phyloP scores from a whole-genome alignment of 2,329 filamentous ascomycete species.

The Dothidotthia symphoricarpi region DNA sequence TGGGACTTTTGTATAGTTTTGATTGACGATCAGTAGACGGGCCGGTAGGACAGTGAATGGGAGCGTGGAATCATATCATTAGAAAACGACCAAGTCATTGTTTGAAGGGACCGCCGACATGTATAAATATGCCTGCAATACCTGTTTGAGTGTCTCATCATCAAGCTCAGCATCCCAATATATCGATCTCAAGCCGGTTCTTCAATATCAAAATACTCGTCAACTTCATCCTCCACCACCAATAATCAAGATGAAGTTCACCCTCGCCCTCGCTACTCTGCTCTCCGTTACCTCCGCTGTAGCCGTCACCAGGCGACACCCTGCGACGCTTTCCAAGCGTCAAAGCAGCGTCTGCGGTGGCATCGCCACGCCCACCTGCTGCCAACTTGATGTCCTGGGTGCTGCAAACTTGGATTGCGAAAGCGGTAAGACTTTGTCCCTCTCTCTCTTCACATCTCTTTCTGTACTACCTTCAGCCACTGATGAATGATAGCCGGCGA shows the following conservation, averaged over 20 bases:
- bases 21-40: no score
- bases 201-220: no score
- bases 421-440: constrained; percentile 11
- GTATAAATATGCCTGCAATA: no score
- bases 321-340: constrained; percentile 4
- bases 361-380: constrained; percentile 16
- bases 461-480: not conserved
- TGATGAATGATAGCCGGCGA: constrained; percentile 7
- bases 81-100: no score
- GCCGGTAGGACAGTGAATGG: no score
- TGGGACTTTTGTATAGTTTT: no score
- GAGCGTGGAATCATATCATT: no score
- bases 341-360: constrained; percentile 14
- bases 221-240: not conserved
- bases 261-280: constrained; percentile 10
- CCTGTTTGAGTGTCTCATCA: no score
- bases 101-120: no score
- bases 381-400: constrained; percentile 17
- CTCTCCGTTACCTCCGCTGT: constrained; percentile 13
- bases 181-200: no score
- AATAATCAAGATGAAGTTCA: constrained; percentile 13
- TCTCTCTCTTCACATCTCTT: no score
- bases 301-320: constrained; percentile 6
- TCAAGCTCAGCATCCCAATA: no score
- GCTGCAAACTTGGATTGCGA: constrained; percentile 18